These are phyloP conservation scores for Plasmodium gonderi DNA, from an alignment of 169 alveolate species.

Conservation along the genomic window DNA sequence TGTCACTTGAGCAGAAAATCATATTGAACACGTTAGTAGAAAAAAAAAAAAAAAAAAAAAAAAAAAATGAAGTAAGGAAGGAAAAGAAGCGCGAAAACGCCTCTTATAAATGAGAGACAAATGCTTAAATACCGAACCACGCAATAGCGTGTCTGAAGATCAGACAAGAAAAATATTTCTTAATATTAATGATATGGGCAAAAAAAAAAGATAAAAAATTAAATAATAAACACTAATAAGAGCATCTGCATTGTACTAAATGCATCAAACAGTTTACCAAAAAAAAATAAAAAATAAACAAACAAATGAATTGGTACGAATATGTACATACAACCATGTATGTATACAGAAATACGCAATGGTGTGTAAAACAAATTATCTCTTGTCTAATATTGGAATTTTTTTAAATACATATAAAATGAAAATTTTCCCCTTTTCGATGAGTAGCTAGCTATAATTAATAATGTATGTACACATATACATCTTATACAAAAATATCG, in stretches of 20 bases:
- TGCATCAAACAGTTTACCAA: slow-evolving; percentile 14
- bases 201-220: neutral
- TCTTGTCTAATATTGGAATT: neutral
- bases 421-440: neutral
- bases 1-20: neutral
- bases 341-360: neutral
- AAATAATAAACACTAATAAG: neutral
- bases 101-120: neutral
- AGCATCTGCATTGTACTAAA: neutral
- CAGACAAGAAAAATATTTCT: slow-evolving; percentile 1
- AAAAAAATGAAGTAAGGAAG: neutral
- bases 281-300: slow-evolving; percentile 5
- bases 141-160: neutral
- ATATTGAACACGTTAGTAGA: neutral
- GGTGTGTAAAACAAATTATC: neutral
- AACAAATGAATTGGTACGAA: neutral
- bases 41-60: neutral
- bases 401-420: neutral
- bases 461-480: neutral
- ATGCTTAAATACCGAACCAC: neutral
- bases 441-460: neutral
- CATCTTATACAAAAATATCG: neutral
- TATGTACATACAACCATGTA: neutral
- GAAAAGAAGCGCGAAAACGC: neutral
- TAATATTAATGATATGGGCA: neutral